Evolutionary conservation across 163 green algal species (phyloP), one percentile per base, ranked within the genome.

Genomic region (Chlamydomonas reinhardtii): DNA sequence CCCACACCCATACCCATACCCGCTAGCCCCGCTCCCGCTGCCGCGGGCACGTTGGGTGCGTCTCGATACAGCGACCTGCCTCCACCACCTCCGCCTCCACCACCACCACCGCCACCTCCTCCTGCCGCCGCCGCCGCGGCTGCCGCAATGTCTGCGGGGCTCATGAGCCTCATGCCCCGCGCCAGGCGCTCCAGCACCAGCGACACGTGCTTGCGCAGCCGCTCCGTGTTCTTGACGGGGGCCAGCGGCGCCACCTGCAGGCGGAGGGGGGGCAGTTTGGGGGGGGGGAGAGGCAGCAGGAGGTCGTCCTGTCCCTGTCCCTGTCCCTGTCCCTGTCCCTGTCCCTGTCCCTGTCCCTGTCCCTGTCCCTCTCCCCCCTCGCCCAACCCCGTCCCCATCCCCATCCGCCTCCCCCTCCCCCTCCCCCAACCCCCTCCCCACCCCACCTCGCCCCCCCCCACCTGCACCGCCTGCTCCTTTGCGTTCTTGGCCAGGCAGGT

Each of bases 151-250:
- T 85, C 79, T n/a, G 19, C 54, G 5, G 72, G 66, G 20, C 70
- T 31, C 20, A 66, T 32, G 54, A 95, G 85, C 48, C 77, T 81
- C 89, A 91, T 90, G 66, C 92, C 93, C 29, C 89, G 86, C 5
- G 85, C 82, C 74, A 96, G 84, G 37, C 93, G 86, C 86, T 96
- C 93, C 83, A 94, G 76, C 73, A 96, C 92, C 66, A 95, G 76
- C 0, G 84, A 85, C 24, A 96, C 74, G 84, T 94, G 91, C 89
- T 95, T 95, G 76, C 91, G 92, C 19, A 96, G 91, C 73, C 86
- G 77, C 35, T 54, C 68, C 31, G 94, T 96, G 83, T 95, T 92
- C 35, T 86, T 88, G 20, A 88, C 80, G 14, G 84, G 74, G 11
- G 76, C 74, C 35, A 94, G 82, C 8, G 83, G 85, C 1, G 85